Base-by-base conservation (phyloP, 257 asterid species). In the Ilex aquifolium region DNA sequence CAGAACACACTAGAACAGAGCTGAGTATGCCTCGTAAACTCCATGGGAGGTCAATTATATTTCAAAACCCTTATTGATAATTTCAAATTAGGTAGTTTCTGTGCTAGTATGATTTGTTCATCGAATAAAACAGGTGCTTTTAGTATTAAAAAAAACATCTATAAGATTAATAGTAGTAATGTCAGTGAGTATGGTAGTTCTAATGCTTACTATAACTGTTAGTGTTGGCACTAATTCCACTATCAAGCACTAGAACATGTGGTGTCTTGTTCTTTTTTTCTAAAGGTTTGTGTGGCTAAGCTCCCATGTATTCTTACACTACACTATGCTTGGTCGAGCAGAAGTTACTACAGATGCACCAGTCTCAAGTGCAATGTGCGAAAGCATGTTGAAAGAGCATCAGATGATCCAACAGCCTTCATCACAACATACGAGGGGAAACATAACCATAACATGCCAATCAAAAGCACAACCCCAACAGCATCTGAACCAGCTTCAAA, bases 261-360 rank as follows among this genome's bases (percentile, higher is more conserved):
- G 52, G 4, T 46, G 52, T 46, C 13, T 36, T 36, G 42, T 36
- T 36, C 42, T 36, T 36, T 36, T 21, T 36, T 36, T 8, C 42
- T 36, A 36, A 36, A 4, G 42, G 42, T 8, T 4, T 36, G 42
- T 36, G 42, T 36, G 52, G 48, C 13, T 12, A 46, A 7, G 1
- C 52, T 46, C n/a, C 11, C 17, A 58, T 31, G 48, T 32, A 12
- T 76, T 36, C 32, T 51, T 32, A 27, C 12, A 39, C 31, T 53
- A 21, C 56, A 40, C 17, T 46, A 31, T 17, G 60, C 3, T 66
- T 77, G 77, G 39, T 31, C 11, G 31, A 60, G 73, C 88, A 91
- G 98, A 88, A 86, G 96, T 61, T 91, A 91, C 81, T 86, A 91
- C 32, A 77, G 85, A 71, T 91, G 96, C 79, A 91, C 96, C 8